Percentiles rank a stretch among this genome's conserved stretches.
Evolutionary conservation across 2,329 filamentous ascomycete species (phyloP).

Genomic region (Neofusicoccum parvum): DNA sequence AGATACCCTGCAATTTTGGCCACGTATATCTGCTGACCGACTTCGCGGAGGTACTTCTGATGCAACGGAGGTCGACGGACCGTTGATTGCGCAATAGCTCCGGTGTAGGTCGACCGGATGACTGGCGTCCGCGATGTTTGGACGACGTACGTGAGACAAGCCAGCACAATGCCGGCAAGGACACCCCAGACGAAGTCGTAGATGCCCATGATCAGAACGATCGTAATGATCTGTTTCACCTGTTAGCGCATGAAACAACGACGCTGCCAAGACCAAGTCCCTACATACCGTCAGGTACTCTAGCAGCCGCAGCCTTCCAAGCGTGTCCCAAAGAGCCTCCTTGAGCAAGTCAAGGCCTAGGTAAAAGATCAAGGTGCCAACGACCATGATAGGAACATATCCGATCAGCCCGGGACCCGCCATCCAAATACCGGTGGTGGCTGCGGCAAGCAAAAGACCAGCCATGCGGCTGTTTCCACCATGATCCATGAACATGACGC

Average conservation of each 20-base stretch:
- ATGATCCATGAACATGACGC: slow-evolving; percentile 91
- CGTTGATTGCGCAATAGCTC: slow-evolving; percentile 85
- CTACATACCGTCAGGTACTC: slow-evolving; percentile 78
- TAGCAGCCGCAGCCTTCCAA: slow-evolving; percentile 80
- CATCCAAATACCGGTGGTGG: slow-evolving; percentile 80
- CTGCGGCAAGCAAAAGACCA: slow-evolving; percentile 77
- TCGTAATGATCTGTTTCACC: slow-evolving; percentile 67
- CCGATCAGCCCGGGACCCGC: slow-evolving; percentile 87
- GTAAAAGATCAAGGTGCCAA: slow-evolving; percentile 91
- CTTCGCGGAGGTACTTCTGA: slow-evolving; percentile 80
- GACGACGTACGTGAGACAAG: slow-evolving; percentile 87
- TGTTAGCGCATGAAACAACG: slow-evolving; percentile 2
- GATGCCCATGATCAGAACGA: slow-evolving; percentile 92
- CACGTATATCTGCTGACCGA: slow-evolving; percentile 84
- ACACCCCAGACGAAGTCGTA: slow-evolving; percentile 97
- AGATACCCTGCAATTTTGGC: slow-evolving; percentile 92
- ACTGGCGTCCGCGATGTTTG: slow-evolving; percentile 89
- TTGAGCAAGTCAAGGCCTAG: slow-evolving; percentile 89
- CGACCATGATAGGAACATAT: slow-evolving; percentile 95
- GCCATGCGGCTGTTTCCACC: slow-evolving; percentile 86
- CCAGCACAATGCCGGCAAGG: slow-evolving; percentile 84
- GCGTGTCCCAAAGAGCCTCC: slow-evolving; percentile 86
- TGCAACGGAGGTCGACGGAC: slow-evolving; percentile 90
- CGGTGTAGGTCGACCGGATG: slow-evolving; percentile 86
- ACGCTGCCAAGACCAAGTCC: slow-evolving; percentile 27